Evolutionary conservation across 352 stramenopile species (phyloP).

Genomic region (Plasmopara muralis): DNA sequence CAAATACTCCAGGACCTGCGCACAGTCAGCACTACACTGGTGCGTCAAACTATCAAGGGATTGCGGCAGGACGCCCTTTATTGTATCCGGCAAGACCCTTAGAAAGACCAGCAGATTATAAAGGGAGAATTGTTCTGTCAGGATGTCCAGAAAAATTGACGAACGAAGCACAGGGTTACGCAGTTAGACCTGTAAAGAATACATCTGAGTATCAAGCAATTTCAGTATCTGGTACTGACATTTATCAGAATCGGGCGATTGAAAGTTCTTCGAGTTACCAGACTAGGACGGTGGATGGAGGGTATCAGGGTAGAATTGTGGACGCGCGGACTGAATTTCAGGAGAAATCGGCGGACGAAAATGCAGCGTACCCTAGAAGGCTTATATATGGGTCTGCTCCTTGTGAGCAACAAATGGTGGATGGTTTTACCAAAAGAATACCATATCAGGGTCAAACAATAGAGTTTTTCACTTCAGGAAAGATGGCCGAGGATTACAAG

Average conservation of each 20-base stretch:
- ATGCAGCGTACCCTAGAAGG: conserved; percentile 5
- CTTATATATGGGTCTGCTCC: conserved; percentile 3
- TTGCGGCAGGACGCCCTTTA: conserved; percentile 7
- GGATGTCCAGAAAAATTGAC: conserved; percentile 3
- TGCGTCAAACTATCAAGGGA: conserved; percentile 8
- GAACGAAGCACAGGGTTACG: conserved; percentile 2
- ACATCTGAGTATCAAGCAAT: conserved; percentile 11
- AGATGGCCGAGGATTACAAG: conserved; percentile 27
- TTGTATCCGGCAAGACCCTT: conserved; percentile 8
- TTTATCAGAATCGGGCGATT: conserved; percentile 7
- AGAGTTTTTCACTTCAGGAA: conserved; percentile 5
- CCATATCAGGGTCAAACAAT: conserved; percentile 9
- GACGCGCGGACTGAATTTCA: conserved; percentile 3
- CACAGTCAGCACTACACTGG: conserved; percentile 13
- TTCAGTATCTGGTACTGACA: neutral
- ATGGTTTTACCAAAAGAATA: conserved; percentile 2
- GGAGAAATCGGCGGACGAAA: neutral
- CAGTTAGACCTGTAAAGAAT: conserved; percentile 3
- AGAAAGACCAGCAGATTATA: neutral
- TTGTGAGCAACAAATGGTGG: conserved; percentile 5
- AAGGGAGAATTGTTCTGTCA: conserved; percentile 6
- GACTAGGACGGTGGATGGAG: conserved; percentile 7
- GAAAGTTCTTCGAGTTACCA: conserved; percentile 8
- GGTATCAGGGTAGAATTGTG: conserved; percentile 10
- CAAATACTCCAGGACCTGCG: conserved; percentile 1